Evolutionary conservation across 2,329 filamentous ascomycete genomes (phyloP).

Genomic region (Didymella exigua): DNA sequence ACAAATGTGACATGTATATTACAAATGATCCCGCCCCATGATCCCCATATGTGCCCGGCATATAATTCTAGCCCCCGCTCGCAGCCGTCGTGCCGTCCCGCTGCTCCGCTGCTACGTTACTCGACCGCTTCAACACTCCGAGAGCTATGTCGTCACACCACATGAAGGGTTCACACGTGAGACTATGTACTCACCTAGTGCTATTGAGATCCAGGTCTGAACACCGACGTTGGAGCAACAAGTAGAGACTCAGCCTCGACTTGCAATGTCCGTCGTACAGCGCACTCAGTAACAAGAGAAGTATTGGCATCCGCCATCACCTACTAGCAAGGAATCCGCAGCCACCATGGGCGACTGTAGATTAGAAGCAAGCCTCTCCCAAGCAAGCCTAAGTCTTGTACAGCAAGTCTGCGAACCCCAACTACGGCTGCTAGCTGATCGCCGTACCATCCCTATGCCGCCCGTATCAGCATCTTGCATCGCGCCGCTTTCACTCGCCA

Average conservation of each 20-base stretch:
- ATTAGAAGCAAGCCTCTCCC: background rate
- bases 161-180: background rate
- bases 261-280: background rate
- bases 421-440: background rate
- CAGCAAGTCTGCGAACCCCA: background rate
- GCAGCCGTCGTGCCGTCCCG: background rate
- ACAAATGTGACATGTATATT: background rate
- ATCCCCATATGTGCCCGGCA: background rate
- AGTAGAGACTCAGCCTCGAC: background rate
- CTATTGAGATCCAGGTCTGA: background rate
- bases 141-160: background rate
- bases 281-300: background rate
- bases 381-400: background rate
- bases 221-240: background rate
- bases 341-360: too few species aligned
- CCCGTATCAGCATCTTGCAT: background rate
- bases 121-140: background rate
- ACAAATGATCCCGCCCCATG: background rate
- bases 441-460: background rate
- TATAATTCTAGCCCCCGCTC: background rate
- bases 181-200: background rate
- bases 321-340: too few species aligned
- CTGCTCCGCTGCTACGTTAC: background rate
- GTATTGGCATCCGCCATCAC: background rate
- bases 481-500: background rate